Base-by-base conservation (phyloP, 2,329 filamentous ascomycete species). In the Trichoderma citrinoviride region DNA sequence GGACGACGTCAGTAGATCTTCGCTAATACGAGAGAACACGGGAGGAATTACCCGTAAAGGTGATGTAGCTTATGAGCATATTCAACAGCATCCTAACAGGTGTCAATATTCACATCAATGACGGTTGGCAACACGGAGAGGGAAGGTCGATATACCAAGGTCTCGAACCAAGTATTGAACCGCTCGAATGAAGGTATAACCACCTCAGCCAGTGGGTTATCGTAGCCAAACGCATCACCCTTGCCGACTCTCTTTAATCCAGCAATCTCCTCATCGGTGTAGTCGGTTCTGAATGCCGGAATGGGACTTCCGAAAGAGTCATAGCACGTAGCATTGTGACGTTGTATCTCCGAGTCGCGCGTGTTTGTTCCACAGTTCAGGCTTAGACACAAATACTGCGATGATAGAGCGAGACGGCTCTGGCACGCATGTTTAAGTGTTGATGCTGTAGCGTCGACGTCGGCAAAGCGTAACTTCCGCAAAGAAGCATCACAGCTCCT, bases 41-140 rank as follows among this genome's bases (percentile, higher is more conserved):
- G 37, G 1, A n/a, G 12, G 8, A 40, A 8, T n/a, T 70, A 79
- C 77, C 75, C 76, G 46, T 81, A 81, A 3, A 69, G 21, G 7
- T 70, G 68, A 64, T 82, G 80, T 37, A 75, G 67, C 0, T 64
- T 54, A 21, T 73, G 70, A 2, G 77, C 75, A 66, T 80, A 79
- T 43, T 71, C 65, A 0, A 73, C 70, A 37, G 76, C 73, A 17
- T 76, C 76, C 78, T 78, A 37, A 2, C 3, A 12, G 8, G 21
- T 19, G 54, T 17, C 73, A 57, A 67, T 23, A 15, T 2, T 10
- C 3, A 1, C 46, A 21, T 2, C 29, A 52, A 25, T 25, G 3
- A 27, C 14, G 15, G 33, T 37, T 14, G 12, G 12, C 3, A 3
- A 2, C 12, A 5, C 1, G 47, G 2, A 40, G n/a, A 8, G 17